Base-by-base conservation (phyloP, 805 yeast species). In the Yarrowia sp. region DNA sequence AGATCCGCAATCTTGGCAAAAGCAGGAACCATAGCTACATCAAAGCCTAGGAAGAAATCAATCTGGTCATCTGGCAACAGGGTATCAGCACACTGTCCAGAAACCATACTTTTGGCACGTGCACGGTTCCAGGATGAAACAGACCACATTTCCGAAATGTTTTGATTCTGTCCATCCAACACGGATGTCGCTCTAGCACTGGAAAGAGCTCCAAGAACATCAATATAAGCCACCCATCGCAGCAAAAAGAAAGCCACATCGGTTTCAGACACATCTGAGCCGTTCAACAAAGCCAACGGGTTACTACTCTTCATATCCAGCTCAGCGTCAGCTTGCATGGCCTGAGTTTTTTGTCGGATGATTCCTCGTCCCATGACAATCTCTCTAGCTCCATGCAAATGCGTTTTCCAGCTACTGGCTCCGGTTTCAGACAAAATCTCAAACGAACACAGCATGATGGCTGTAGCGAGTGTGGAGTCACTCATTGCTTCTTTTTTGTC, bases 171-270 rank as follows among this genome's bases (percentile, higher is more conserved):
- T 17, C 68, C 69, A n/a, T 67, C 65, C n/a, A 71, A 64, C 17
- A 69, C 66, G 10, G 73, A 69, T 8, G 68, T 65, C 9, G 72
- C 71, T 18, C 65, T 41, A 15, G 67, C 81, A 0, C 90, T 81
- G 1, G 89, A 83, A 28, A 88, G 75, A 0, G 84, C 81, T 0
- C 90, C 87, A 18, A 88, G 77, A 2, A 86, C 83, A 69, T 87
- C 91, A 38, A 86, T 75, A 70, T 86, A 88, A 0, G 85, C 86
- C 71, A 85, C 87, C 90, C 91, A 86, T 61, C 92, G 75, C 68
- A 82, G 77, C 50, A 88, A 75, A 69, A 88, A 88, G 67, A 77
- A 84, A 0, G 84, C 74, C 13, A 83, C 76, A 67, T 80, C 73
- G 15, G 67, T 66, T 22, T 66, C 69, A 32, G 67, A 33, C 9